Evolutionary conservation across 1,284 basidiomycete genomes (phyloP).

Genomic region (Coniferiporia weirii): DNA sequence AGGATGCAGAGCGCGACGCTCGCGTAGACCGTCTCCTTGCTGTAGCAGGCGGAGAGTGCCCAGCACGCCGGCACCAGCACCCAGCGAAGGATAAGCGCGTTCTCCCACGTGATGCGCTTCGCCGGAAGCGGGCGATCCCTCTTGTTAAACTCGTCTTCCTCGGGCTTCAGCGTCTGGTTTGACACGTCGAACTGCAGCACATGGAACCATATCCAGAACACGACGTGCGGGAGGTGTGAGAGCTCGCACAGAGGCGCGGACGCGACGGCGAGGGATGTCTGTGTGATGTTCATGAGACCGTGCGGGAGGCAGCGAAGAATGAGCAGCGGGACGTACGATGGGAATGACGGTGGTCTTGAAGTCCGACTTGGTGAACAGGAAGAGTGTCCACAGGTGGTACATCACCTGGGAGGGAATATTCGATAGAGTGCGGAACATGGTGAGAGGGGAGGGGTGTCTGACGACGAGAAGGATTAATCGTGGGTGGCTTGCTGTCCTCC

Average conservation of each 20-base stretch:
- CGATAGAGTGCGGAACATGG: slow-evolving; percentile 2
- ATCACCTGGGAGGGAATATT: slow-evolving; percentile 5
- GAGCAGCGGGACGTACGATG: slow-evolving; percentile 26
- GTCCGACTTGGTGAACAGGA: slow-evolving; percentile 39
- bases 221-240: slow-evolving; percentile 24
- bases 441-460: background rate
- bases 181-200: slow-evolving; percentile 38
- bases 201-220: slow-evolving; percentile 41
- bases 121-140: slow-evolving; percentile 41
- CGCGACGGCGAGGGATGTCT: slow-evolving; percentile 35
- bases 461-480: background rate
- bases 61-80: slow-evolving; percentile 27
- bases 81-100: slow-evolving; percentile 34
- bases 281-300: background rate
- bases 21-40: slow-evolving; percentile 22
- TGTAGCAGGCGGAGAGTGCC: slow-evolving; percentile 24
- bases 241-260: slow-evolving; percentile 26
- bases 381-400: slow-evolving; percentile 30
- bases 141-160: slow-evolving; percentile 41
- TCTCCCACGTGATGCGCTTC: slow-evolving; percentile 31
- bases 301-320: background rate
- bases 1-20: slow-evolving; percentile 22
- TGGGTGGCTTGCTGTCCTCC: background rate
- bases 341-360: slow-evolving; percentile 37
- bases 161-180: slow-evolving; percentile 36